phyloP scores from a whole-genome alignment of 2,329 filamentous ascomycete genomes.

The Macroventuria anomochaeta region DNA sequence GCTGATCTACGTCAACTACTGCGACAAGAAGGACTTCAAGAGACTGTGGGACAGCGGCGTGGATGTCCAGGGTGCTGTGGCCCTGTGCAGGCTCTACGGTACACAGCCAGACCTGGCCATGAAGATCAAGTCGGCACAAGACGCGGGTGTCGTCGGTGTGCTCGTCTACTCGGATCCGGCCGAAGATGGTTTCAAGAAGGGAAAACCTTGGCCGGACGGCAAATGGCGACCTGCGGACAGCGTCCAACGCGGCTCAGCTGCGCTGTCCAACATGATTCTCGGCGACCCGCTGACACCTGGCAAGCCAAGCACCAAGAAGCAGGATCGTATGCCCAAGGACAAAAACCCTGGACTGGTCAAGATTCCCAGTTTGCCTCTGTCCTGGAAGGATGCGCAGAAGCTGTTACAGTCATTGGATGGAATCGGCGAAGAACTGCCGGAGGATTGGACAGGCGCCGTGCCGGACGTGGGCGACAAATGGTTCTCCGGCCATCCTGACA shows the following conservation, averaged over 20 bases:
- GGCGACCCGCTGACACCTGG: conserved; percentile 94
- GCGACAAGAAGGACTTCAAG: conserved; percentile 82
- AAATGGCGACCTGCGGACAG: conserved; percentile 81
- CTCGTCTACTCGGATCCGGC: conserved; percentile 91
- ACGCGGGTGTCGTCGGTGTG: conserved; percentile 84
- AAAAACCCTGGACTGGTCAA: conserved; percentile 75
- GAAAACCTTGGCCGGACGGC: conserved; percentile 76
- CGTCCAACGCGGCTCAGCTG: conserved; percentile 82
- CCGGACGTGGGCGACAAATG: conserved; percentile 73
- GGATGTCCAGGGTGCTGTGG: conserved; percentile 79
- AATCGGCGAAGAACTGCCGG: conserved; percentile 70
- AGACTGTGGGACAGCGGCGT: conserved; percentile 73
- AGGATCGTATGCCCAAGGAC: conserved; percentile 70
- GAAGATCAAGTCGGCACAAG: conserved; percentile 89
- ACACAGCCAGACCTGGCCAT: conserved; percentile 74
- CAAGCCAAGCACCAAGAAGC: conserved; percentile 72
- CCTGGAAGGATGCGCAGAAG: conserved; percentile 86
- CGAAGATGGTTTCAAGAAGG: conserved; percentile 80
- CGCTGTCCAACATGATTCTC: conserved; percentile 79
- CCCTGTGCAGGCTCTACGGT: conserved; percentile 80
- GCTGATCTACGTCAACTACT: conserved; percentile 91
- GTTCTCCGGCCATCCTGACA: conserved; percentile 77
- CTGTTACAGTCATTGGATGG: conserved; percentile 79
- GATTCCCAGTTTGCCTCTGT: conserved; percentile 88
- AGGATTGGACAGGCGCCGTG: conserved; percentile 78